These are phyloP conservation scores for Aspergillus panamensis DNA, from an alignment of 495 filamentous ascomycete species.

Conservation along the genomic window DNA sequence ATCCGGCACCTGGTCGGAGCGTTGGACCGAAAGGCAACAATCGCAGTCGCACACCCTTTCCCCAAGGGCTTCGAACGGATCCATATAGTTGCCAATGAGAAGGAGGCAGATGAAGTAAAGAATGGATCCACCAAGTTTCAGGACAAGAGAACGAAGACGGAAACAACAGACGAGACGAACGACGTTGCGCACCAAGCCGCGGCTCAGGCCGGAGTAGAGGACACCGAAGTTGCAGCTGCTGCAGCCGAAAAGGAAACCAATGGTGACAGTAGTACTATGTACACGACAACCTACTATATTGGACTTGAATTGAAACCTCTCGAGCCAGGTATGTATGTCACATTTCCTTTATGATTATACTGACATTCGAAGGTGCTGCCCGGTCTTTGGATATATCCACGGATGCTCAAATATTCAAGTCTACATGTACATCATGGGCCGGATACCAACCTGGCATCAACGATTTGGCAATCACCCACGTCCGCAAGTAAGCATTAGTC, in stretches of 20 bases:
- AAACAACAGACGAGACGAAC: constrained; percentile 55
- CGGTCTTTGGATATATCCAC: constrained; percentile 62
- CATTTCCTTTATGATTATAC: constrained; percentile 17
- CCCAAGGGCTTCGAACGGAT: constrained; percentile 85
- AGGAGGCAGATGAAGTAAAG: constrained; percentile 66
- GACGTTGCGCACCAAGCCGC: constrained; percentile 52
- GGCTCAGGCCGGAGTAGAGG: constrained; percentile 46
- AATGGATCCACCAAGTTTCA: constrained; percentile 68
- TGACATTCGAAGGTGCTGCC: constrained; percentile 42
- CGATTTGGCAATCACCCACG: constrained; percentile 67
- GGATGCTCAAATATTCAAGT: constrained; percentile 72
- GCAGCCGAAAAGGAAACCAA: constrained; percentile 39
- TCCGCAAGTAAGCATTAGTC: constrained; percentile 61
- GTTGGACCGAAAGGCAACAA: constrained; percentile 67
- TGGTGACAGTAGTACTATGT: constrained; percentile 51
- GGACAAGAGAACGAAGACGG: constrained; percentile 56
- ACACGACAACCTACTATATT: constrained; percentile 85
- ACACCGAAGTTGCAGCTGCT: constrained; percentile 42
- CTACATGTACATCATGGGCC: constrained; percentile 61
- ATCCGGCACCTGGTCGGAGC: constrained; percentile 76
- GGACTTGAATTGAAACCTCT: constrained; percentile 61
- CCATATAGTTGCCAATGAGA: constrained; percentile 67
- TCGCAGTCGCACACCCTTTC: constrained; percentile 84
- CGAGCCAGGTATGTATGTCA: constrained; percentile 31
- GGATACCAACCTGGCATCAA: constrained; percentile 62